Evolutionary conservation across 2,329 filamentous ascomycete species (phyloP), one percentile per base, ranked within the genome.

Genomic region (Niveomyces coronatus): DNA sequence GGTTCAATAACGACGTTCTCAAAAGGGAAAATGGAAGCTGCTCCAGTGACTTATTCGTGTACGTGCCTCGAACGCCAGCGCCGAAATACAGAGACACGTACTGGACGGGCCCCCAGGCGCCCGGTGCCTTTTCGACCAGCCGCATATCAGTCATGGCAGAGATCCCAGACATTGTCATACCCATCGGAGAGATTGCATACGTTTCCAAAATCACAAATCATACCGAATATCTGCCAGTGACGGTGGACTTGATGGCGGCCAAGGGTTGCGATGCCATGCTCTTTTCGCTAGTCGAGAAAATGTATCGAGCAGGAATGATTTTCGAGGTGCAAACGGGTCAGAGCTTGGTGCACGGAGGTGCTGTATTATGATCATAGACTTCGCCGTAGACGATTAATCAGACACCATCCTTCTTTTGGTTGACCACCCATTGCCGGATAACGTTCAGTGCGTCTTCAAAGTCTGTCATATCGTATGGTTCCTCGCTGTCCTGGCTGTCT

Each of bases 231-330:
- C 50, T 79, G 23, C 76, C 76, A 0, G 74, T 80, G 0, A 67
- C 70, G 1, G 65, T 78, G 0, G 63, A 74, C 43, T 57, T 79
- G 15, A 56, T 79, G 55, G 74, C 65, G 0, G 69, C 72, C 1
- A 70, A 67, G 45, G 74, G 75, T 0, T 81, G 76, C 44, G 76
- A 79, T 53, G 68, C 70, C 0, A 62, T 77, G 58, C 47, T 78
- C 14, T 71, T 70, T 27, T 64, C 61, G 33, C 51, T 79, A 33
- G 68, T 42, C 3, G 16, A 22, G 9, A 28, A 31, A 8, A 34
- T 42, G 31, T 9, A 29, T 19, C 22, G 27, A 22, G n/a, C 6
- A 5, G 40, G 40, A 1, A 39, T 42, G 18, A 31, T 42, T 5
- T 19, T 24, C 9, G 8, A 35, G 16, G 35, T 41, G 16, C 29